A percentile compares a stretch with the other conserved stretches of the same genome.
Conservation (phyloP, 1,284 basidiomycete species). For the Marasmius oreades region DNA sequence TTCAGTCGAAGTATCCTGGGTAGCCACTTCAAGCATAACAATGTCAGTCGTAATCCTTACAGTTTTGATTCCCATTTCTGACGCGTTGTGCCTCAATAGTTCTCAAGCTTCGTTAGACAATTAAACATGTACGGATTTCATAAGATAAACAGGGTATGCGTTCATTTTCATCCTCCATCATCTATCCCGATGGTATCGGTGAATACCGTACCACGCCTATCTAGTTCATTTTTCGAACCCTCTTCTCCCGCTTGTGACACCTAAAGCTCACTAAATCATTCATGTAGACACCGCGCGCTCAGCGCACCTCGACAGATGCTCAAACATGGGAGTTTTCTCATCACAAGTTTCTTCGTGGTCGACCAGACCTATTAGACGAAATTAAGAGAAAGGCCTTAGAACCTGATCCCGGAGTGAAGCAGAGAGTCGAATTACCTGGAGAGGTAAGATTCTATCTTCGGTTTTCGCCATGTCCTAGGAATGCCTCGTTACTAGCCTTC, state of each 20-base stretch:
- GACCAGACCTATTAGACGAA: constrained; percentile 80
- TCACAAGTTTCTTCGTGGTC: constrained; percentile 78
- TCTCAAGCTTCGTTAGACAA: constrained; percentile 86
- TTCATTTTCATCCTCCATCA: constrained; percentile 28
- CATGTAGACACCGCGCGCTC: constrained; percentile 55
- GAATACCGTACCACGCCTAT: too few species aligned
- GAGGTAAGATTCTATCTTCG: constrained; percentile 45
- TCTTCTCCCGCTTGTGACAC: constrained; percentile 2
- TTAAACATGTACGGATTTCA: constrained; percentile 90
- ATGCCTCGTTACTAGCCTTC: too few species aligned
- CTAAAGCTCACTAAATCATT: neutral
- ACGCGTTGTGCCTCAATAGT: constrained; percentile 43
- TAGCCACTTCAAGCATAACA: constrained; percentile 82
- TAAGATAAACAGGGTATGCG: constrained; percentile 67
- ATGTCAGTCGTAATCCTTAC: constrained; percentile 42
- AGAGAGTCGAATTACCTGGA: constrained; percentile 72
- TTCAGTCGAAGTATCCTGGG: constrained; percentile 79
- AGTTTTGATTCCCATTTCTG: constrained; percentile 1
- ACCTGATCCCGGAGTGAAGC: constrained; percentile 63
- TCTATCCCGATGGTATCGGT: too few species aligned
- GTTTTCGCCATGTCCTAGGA: too few species aligned
- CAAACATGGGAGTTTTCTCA: constrained; percentile 91
- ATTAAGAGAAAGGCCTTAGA: constrained; percentile 85
- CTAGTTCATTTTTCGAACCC: too few species aligned
- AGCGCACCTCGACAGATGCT: constrained; percentile 72